Percentiles rank a stretch among this genome's conserved stretches.
phyloP scores from a whole-genome alignment of 768 basidiomycete genomes.

The Ramaria sp. region DNA sequence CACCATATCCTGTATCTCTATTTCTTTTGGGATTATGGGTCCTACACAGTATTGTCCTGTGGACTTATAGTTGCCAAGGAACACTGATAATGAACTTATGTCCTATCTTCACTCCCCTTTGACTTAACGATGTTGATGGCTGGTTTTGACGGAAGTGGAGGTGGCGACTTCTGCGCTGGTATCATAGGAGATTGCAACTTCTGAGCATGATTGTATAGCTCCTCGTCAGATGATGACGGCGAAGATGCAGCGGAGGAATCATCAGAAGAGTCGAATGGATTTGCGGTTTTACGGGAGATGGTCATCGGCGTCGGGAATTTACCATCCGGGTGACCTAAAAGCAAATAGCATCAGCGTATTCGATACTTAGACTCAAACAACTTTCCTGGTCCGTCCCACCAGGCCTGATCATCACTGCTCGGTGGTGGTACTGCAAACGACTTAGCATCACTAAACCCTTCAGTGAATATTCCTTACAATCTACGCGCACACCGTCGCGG shows the following conservation, averaged over 20 bases:
- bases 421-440: conserved; percentile 62
- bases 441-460: not conserved
- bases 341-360: not conserved
- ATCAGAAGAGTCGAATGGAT: conserved; percentile 66
- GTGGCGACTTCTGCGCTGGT: conserved; percentile 21
- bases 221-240: conserved; percentile 78
- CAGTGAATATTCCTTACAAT: not conserved
- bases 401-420: conserved; percentile 62
- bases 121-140: conserved; percentile 7
- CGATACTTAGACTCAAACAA: not conserved
- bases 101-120: not conserved
- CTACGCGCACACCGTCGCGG: conserved; percentile 18
- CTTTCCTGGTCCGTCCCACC: conserved; percentile 73
- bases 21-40: not conserved
- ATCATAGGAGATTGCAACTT: conserved; percentile 59
- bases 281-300: conserved; percentile 21
- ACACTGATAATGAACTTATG: not conserved
- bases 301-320: conserved; percentile 23
- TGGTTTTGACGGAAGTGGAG: conserved; percentile 16
- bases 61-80: not conserved
- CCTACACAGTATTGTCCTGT: not conserved
- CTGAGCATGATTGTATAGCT: conserved; percentile 65
- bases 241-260: conserved; percentile 54
- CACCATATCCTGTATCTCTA: conserved; percentile 4
- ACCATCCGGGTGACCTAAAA: conserved; percentile 47